phyloP scores from a whole-genome alignment of 2,329 filamentous ascomycete species.

The Cyanodermella asteris region DNA sequence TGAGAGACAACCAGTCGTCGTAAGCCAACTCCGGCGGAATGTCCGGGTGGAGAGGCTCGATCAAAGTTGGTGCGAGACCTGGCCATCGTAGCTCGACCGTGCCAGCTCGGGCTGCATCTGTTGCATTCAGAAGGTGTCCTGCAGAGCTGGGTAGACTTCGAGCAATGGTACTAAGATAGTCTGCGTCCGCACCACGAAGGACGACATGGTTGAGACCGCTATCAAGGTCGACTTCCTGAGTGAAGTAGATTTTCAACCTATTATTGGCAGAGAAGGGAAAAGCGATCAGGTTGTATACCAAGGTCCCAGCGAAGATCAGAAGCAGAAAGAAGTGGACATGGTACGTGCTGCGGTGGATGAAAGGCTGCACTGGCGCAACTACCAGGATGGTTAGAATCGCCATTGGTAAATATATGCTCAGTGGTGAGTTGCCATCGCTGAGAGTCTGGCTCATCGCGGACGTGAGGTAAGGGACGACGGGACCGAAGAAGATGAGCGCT shows the following conservation, averaged over 20 bases:
- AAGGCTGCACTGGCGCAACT: slow-evolving; percentile 56
- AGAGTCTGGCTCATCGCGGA: slow-evolving; percentile 59
- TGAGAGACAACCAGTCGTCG: slow-evolving; percentile 42
- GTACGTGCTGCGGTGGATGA: slow-evolving; percentile 66
- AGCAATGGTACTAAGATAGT: slow-evolving; percentile 44
- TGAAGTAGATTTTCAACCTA: slow-evolving; percentile 70
- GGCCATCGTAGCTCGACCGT: slow-evolving; percentile 36
- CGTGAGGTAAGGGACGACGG: slow-evolving; percentile 51
- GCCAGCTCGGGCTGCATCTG: slow-evolving; percentile 25
- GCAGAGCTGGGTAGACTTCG: slow-evolving; percentile 46
- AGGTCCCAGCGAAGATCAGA: slow-evolving; percentile 47
- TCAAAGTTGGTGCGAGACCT: slow-evolving; percentile 44
- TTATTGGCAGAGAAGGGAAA: slow-evolving; percentile 71
- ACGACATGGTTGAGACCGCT: slow-evolving; percentile 47
- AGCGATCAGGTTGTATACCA: slow-evolving; percentile 66
- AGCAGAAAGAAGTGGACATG: slow-evolving; percentile 63
- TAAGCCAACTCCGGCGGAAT: slow-evolving; percentile 23
- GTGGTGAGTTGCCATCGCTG: slow-evolving; percentile 53
- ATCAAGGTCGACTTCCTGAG: slow-evolving; percentile 60
- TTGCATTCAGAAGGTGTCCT: slow-evolving; percentile 35
- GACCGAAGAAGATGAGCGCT: slow-evolving; percentile 52
- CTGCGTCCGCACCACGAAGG: slow-evolving; percentile 36
- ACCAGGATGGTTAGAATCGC: slow-evolving; percentile 48
- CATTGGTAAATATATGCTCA: slow-evolving; percentile 50
- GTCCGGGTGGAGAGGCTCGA: slow-evolving; percentile 22